These are phyloP conservation scores for Collybiopsis confluens DNA, from an alignment of 768 basidiomycete species.

Conservation along the genomic window DNA sequence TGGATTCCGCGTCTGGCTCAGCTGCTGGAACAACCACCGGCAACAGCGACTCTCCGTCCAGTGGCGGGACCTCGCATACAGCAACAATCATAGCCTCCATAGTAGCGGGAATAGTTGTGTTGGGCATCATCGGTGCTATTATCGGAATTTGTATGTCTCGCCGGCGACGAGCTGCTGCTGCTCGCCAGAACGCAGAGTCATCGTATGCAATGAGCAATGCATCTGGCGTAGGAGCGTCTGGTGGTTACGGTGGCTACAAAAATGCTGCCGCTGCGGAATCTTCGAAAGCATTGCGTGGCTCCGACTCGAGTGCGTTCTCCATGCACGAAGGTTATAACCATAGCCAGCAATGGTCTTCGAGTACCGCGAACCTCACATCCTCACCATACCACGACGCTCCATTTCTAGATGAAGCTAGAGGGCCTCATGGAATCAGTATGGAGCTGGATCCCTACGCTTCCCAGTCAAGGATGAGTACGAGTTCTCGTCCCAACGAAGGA, in stretches of 20 bases:
- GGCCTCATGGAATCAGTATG: slow-evolving; percentile 21
- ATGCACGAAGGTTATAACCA: slow-evolving; percentile 53
- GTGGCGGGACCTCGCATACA: slow-evolving; percentile 24
- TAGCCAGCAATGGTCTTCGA: slow-evolving; percentile 57
- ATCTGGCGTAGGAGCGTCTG: slow-evolving; percentile 2
- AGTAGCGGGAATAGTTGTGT: slow-evolving; percentile 47
- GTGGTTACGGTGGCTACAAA: slow-evolving; percentile 17
- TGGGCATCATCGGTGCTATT: slow-evolving; percentile 48
- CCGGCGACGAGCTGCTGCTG: slow-evolving; percentile 42
- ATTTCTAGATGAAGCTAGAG: slow-evolving; percentile 8
- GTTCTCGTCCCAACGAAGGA: background rate
- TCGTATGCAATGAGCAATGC: slow-evolving; percentile 35
- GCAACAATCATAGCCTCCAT: slow-evolving; percentile 45
- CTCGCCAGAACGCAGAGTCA: slow-evolving; percentile 18
- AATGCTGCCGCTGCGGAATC: slow-evolving; percentile 21
- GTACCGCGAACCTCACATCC: slow-evolving; percentile 23
- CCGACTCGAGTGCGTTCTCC: slow-evolving; percentile 73
- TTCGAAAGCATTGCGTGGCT: slow-evolving; percentile 35
- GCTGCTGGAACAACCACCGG: slow-evolving; percentile 21
- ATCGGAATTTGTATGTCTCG: slow-evolving; percentile 49
- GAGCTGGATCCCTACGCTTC: slow-evolving; percentile 33
- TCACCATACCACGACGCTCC: slow-evolving; percentile 16
- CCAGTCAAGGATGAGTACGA: slow-evolving; percentile 21
- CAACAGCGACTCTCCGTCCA: background rate
- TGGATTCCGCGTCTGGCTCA: slow-evolving; percentile 37